Conservation (phyloP, 768 basidiomycete species). For the Cubamyces sp. region DNA sequence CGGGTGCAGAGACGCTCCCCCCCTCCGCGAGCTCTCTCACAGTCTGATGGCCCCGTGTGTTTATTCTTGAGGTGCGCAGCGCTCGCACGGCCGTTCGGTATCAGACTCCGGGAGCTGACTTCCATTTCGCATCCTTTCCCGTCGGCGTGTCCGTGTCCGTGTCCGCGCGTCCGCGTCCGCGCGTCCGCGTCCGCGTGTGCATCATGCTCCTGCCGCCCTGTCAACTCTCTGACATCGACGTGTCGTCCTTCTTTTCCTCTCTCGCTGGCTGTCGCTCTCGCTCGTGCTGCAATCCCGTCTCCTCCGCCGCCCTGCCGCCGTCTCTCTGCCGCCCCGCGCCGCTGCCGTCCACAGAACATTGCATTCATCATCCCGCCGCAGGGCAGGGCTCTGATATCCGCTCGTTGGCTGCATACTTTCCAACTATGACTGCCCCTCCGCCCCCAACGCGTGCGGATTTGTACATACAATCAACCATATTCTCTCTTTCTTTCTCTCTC, state of each 20-base stretch:
- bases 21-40: not conserved
- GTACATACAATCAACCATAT: not conserved
- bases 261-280: too few relatives aligned
- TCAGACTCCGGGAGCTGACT: not conserved
- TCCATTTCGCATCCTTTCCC: not conserved
- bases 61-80: not conserved
- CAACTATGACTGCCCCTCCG: not conserved
- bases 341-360: too few relatives aligned
- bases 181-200: too few relatives aligned
- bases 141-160: too few relatives aligned
- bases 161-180: too few relatives aligned
- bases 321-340: too few relatives aligned
- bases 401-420: not conserved
- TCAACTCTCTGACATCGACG: too few relatives aligned
- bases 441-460: not conserved
- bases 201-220: too few relatives aligned
- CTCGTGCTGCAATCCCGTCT: too few relatives aligned
- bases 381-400: slow-evolving; percentile 3
- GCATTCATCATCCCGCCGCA: not conserved
- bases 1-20: not conserved
- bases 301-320: too few relatives aligned
- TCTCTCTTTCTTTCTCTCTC: too few relatives aligned
- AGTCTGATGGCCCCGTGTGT: not conserved
- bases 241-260: too few relatives aligned
- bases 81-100: slow-evolving; percentile 2